Percentiles rank a stretch among this genome's conserved stretches.
Conservation (phyloP, 2,329 filamentous ascomycete species). For the Fusarium siculi region DNA sequence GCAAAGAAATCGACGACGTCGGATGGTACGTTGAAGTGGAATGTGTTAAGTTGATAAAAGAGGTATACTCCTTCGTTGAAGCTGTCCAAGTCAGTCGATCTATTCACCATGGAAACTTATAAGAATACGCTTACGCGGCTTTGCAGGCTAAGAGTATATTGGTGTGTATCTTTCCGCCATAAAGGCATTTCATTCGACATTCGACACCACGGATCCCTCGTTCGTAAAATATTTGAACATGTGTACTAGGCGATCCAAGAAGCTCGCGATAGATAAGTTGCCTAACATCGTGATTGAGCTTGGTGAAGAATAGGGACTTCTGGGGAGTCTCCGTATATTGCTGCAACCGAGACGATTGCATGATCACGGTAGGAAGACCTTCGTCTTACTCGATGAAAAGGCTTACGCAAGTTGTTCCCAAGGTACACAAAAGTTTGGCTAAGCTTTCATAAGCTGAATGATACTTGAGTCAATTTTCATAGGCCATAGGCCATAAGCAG, state of each 20-base stretch:
- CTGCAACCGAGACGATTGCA: not conserved
- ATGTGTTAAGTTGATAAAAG: not conserved
- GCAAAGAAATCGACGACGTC: not conserved
- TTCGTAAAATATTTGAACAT: not conserved
- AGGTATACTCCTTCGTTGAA: not conserved
- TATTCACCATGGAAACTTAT: not conserved
- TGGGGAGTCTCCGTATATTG: not conserved
- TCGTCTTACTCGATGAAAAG: not conserved
- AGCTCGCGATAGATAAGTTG: not conserved
- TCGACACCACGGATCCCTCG: not conserved
- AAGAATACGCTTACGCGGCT: not conserved
- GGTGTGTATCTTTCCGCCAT: not conserved
- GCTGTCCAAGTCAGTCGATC: not conserved
- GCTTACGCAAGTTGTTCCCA: not conserved
- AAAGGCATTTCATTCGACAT: not conserved
- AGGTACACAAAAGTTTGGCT: not conserved
- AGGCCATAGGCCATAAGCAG: not conserved
- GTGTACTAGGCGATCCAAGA: not conserved
- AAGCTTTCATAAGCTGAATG: not conserved
- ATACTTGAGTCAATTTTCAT: not conserved
- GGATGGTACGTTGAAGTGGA: not conserved
- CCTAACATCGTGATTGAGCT: not conserved
- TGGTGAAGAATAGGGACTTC: not conserved
- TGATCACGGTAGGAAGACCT: not conserved
- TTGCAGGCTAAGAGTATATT: not conserved